phyloP scores from a whole-genome alignment of 139 green algal genomes.

The Tetraselmis striata region DNA sequence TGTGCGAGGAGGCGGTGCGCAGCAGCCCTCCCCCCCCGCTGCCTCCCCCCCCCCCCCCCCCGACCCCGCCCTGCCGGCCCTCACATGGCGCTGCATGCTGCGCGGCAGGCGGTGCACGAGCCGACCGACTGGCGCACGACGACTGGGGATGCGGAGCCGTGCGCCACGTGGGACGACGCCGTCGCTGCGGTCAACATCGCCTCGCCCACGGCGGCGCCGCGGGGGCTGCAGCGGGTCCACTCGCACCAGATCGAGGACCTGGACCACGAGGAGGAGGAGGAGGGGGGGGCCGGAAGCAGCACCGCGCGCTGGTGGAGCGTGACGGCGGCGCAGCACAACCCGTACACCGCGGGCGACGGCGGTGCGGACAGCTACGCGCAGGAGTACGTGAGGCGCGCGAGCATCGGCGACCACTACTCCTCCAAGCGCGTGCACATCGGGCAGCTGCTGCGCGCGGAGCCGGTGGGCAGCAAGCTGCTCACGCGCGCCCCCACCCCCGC shows the following conservation, averaged over 20 bases:
- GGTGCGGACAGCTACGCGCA: background rate
- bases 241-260: background rate
- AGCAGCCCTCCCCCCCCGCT: background rate
- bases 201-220: background rate
- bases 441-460: background rate
- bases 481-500: too few species aligned
- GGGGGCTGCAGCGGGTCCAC: background rate
- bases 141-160: too few species aligned
- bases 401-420: background rate
- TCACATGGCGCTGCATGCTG: background rate
- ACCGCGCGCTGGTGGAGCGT: background rate
- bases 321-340: background rate
- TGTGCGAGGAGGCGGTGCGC: background rate
- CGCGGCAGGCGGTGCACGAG: background rate
- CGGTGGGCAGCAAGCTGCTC: too few species aligned
- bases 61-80: background rate
- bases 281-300: background rate
- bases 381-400: background rate
- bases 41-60: too few species aligned
- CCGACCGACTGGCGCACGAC: background rate
- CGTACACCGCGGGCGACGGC: background rate
- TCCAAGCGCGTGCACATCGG: background rate
- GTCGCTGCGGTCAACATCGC: too few species aligned
- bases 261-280: background rate
- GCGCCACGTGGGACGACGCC: too few species aligned